Evolutionary conservation across 2,329 filamentous ascomycete genomes (phyloP).

Genomic region (Fusarium beomiforme): DNA sequence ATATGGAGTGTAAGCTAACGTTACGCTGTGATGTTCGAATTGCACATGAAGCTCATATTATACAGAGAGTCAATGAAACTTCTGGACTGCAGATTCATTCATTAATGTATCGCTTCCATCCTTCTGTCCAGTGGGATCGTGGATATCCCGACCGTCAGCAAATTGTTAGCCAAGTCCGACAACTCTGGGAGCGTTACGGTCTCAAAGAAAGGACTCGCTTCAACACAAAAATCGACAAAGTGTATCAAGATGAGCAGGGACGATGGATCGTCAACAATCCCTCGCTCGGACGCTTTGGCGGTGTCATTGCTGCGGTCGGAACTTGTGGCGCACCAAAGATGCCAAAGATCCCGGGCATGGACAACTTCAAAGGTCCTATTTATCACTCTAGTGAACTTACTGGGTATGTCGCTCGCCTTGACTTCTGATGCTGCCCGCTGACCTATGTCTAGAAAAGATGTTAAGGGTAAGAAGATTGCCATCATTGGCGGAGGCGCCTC

Average conservation of each 20-base stretch:
- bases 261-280: slow-evolving; percentile 82
- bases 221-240: slow-evolving; percentile 72
- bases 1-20: slow-evolving; percentile 76
- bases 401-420: slow-evolving; percentile 50
- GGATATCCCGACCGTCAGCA: slow-evolving; percentile 83
- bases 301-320: slow-evolving; percentile 80
- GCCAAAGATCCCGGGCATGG: slow-evolving; percentile 75
- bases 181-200: slow-evolving; percentile 80
- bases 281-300: slow-evolving; percentile 78
- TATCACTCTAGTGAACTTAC: slow-evolving; percentile 81
- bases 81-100: slow-evolving; percentile 86
- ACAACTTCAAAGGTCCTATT: slow-evolving; percentile 75
- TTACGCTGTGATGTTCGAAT: not conserved
- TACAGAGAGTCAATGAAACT: slow-evolving; percentile 80
- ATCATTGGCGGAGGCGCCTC: slow-evolving; percentile 84
- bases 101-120: slow-evolving; percentile 89
- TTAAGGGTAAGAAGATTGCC: slow-evolving; percentile 78
- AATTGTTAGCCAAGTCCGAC: slow-evolving; percentile 76
- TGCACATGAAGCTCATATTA: not conserved
- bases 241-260: slow-evolving; percentile 74
- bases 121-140: slow-evolving; percentile 76
- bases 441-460: slow-evolving; percentile 63
- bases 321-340: slow-evolving; percentile 84
- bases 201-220: slow-evolving; percentile 78
- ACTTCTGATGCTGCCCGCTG: not conserved